Base-by-base conservation (phyloP, 2,329 filamentous ascomycete species). In the Hypoxylon sp. region DNA sequence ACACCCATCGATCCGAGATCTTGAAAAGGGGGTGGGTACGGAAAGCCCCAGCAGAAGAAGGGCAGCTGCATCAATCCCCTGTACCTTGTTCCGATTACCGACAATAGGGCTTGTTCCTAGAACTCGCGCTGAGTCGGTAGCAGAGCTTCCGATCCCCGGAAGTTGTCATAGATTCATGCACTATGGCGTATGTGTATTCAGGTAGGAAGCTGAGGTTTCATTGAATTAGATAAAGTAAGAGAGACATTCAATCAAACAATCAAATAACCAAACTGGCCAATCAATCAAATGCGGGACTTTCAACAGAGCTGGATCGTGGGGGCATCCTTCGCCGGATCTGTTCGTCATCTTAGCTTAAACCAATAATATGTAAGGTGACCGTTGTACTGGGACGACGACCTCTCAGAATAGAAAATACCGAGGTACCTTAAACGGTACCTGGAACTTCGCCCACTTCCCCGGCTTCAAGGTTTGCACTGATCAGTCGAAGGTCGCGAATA, bases 1-100 rank as follows among this genome's bases (percentile, higher is more conserved):
- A 41, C 29, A 37, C 29, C 34, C 54, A 55, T 65, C 58, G 61
- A 56, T 68, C 65, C 62, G 62, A 65, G 58, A 63, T 65, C 62
- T 41, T 62, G 39, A 47, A 51, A 60, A n/a, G 46, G 41, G 41
- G 46, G 7, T 19, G 62, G 29, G n/a, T 21, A 57, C 65, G 16
- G 29, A 39, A 39, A 23, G 29, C 32, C 53, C 47, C 25, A 27
- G 51, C 30, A 27, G 52, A 56, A 39, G 21, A 61, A 60, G 61
- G 58, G 58, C 50, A 41, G 54, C 58, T 65, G 62, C 65, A 68
- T 68, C 23, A 25, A 54, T 34, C n/a, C 34, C 37, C 19, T 61
- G 47, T 19, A 55, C 25, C 53, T 30, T 54, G 58, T 59, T 65
- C 55, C 66, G 65, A 68, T 41, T 65, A 48, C 65, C 65, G 65